Evolutionary conservation across 495 filamentous ascomycete genomes (phyloP), one percentile per base, ranked within the genome.

Genomic region (Aspergillus taichungensis): DNA sequence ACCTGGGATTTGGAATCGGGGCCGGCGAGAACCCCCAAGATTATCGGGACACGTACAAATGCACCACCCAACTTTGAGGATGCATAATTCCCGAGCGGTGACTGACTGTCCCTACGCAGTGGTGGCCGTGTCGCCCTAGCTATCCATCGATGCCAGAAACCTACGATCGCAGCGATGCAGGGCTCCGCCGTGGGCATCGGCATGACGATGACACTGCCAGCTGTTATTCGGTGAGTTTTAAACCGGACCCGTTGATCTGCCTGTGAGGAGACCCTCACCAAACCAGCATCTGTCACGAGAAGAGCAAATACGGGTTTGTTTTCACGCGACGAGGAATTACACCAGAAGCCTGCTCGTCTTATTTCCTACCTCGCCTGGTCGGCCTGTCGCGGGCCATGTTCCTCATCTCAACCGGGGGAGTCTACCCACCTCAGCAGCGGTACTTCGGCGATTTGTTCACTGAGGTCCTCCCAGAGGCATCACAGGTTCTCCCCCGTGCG

Each of bases 141-240:
- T 11, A 80, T 82, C 49, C 69, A 79, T 55, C 48, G 63, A 43
- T 83, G 78, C 61, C 63, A 61, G 39, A 83, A 82, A 52, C 78
- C 79, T 37, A 76, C 77, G 14, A 73, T 83, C 50, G 77, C 64
- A 9, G 79, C 79, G 3, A 63, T 81, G 13, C 74, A 80, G 49
- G 79, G 79, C 12, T 71, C 70, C 42, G 79, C 79, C 11, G 79
- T 80, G 1, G 79, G 78, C 8, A 67, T 82, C 11, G 79, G 79
- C 8, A 80, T 82, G 48, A 82, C 79, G 27, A 77, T 80, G 75
- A 78, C 75, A 8, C 63, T 83, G 9, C 77, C 79, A 13, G 72
- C 73, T 51, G 69, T 62, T 34, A 72, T 82, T 39, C 62, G 78
- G 53, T 49, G 49, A 34, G 40, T 14, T 5, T 37, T 5, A 4